Evolutionary conservation across 2,329 filamentous ascomycete species (phyloP).

Genomic region (Xylogone sp.): DNA sequence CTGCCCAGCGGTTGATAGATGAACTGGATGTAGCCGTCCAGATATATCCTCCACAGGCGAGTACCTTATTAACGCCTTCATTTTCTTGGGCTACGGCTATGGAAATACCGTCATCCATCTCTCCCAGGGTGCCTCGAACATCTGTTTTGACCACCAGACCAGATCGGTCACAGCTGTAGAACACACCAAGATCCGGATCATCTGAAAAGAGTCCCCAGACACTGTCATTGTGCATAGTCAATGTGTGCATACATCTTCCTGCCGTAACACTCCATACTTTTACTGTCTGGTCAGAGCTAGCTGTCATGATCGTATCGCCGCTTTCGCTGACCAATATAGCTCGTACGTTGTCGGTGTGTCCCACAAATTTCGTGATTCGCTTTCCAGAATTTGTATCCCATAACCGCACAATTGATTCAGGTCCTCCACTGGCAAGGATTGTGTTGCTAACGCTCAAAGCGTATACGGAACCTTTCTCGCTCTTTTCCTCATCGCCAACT

Average conservation of each 20-base stretch:
- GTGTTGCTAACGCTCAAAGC: constrained; percentile 76
- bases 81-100: constrained; percentile 92
- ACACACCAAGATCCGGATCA: constrained; percentile 78
- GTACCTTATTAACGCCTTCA: constrained; percentile 68
- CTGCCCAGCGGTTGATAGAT: constrained; percentile 70
- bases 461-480: constrained; percentile 93
- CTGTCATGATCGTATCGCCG: constrained; percentile 88
- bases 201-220: constrained; percentile 95
- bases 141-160: constrained; percentile 97
- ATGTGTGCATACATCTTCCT: constrained; percentile 93
- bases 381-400: constrained; percentile 90
- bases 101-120: constrained; percentile 83
- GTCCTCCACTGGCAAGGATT: constrained; percentile 86
- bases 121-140: constrained; percentile 65
- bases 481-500: constrained; percentile 74
- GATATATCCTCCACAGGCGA: constrained; percentile 50
- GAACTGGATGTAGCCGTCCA: constrained; percentile 73
- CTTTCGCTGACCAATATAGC: constrained; percentile 86
- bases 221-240: constrained; percentile 98
- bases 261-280: constrained; percentile 97
- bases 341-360: constrained; percentile 91
- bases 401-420: constrained; percentile 86
- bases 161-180: constrained; percentile 92
- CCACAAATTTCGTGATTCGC: constrained; percentile 91
- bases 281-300: constrained; percentile 92